Percentiles rank a stretch among this genome's conserved stretches.
Conservation (phyloP, 495 filamentous ascomycete genomes). For the Lasiosphaeriaceae sp. region DNA sequence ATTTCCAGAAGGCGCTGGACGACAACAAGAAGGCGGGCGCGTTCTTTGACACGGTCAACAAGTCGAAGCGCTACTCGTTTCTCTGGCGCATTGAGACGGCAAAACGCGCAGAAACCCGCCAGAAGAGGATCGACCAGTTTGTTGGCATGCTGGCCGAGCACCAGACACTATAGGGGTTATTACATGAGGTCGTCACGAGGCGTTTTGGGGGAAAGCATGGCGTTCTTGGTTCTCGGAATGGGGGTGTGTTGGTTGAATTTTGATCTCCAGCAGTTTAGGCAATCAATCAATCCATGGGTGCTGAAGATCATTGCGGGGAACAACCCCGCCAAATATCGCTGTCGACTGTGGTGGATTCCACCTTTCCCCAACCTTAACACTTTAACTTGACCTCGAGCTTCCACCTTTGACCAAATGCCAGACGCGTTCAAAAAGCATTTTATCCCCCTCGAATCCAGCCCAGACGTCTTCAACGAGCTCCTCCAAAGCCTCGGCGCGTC, state of each 20-base stretch:
- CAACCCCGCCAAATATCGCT: too few relatives aligned
- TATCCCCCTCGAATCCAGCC: constrained; percentile 36
- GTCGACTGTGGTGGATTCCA: too few relatives aligned
- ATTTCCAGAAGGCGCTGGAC: constrained; percentile 35
- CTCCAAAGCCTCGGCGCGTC: constrained; percentile 62
- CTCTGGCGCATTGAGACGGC: constrained; percentile 40
- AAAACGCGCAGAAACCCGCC: constrained; percentile 25
- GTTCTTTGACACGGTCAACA: constrained; percentile 40
- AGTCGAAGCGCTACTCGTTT: constrained; percentile 40
- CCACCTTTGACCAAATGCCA: neutral
- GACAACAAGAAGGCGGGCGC: constrained; percentile 25
- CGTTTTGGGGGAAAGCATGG: too few relatives aligned
- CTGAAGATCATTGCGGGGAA: too few relatives aligned
- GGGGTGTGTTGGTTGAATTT: too few relatives aligned
- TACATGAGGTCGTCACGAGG: too few relatives aligned
- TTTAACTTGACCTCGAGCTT: neutral
- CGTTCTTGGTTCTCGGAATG: too few relatives aligned
- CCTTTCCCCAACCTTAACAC: too few relatives aligned
- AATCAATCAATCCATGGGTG: too few relatives aligned
- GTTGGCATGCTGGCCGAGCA: constrained; percentile 18
- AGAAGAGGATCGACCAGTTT: constrained; percentile 26
- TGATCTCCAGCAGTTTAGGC: too few relatives aligned
- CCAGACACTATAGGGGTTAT: constrained; percentile 19
- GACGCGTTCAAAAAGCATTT: constrained; percentile 23
- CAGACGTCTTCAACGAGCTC: constrained; percentile 39